Evolutionary conservation across 1,139 yeast species (phyloP).

Genomic region (Suhomyces bokatorum): DNA sequence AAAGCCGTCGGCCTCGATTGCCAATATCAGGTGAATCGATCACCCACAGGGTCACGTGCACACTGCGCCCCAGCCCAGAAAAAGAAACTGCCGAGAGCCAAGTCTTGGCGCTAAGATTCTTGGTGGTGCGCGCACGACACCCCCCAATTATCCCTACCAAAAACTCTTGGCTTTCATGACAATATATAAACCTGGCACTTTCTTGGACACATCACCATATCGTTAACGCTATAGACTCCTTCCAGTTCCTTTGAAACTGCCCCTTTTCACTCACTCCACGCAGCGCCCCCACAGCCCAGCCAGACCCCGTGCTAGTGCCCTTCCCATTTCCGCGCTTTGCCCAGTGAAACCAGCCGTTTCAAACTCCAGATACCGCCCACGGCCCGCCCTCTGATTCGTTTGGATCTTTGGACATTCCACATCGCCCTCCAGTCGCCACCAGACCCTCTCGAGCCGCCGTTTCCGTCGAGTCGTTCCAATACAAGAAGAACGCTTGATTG

Average conservation of each 20-base stretch:
- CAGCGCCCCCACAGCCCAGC: neutral
- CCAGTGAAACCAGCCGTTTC: no score
- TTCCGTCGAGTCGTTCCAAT: neutral
- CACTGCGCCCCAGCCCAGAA: conserved; percentile 4
- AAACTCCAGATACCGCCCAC: no score
- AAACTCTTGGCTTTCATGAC: conserved; percentile 12
- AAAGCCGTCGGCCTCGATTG: neutral
- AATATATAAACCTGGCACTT: conserved; percentile 6
- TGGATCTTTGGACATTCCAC: neutral
- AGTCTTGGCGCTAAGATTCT: conserved; percentile 16
- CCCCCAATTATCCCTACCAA: conserved; percentile 4
- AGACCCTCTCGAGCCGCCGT: no score
- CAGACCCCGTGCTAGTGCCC: neutral
- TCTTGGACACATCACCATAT: neutral
- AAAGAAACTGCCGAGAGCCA: conserved; percentile 7
- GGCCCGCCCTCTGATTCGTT: no score
- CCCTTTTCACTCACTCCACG: neutral
- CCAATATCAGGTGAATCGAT: neutral
- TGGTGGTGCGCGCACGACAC: conserved; percentile 7
- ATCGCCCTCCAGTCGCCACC: neutral
- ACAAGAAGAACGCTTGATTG: neutral
- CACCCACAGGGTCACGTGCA: neutral
- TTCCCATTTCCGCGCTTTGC: no score
- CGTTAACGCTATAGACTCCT: neutral
- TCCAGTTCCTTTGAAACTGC: neutral